Base-by-base conservation (phyloP, 805 yeast genomes). In the Scheffersomyces spartinae region DNA sequence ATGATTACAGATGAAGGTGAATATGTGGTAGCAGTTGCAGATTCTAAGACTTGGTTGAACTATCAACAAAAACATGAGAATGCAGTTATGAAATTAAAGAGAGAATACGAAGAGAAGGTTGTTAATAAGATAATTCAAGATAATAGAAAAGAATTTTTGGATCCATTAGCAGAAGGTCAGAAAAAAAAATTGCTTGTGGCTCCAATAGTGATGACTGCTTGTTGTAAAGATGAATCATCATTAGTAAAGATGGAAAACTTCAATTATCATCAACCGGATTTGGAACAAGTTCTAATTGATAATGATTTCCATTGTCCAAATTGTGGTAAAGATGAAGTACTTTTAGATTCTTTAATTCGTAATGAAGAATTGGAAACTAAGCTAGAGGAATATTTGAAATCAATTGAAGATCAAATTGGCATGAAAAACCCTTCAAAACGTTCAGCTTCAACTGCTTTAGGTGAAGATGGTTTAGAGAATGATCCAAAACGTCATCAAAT, bases 11-110 rank as follows among this genome's bases (percentile, higher is more conserved):
- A 86, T 26, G 91, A 84, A 18, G 99, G 99, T 25, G 82, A 86
- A 42, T 91, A 81, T 47, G 98, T 91, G 4, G 79, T 84, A 25
- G 95, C 94, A n/a, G 74, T 86, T 33, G 97, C 97, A 0, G 98
- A 91, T 54, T 70, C 74, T 21, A 77, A 75, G 42, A 78, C 95
- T 0, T 88, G 98, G 98, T 74, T 75, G 28, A 73, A 68, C 24
- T 86, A 73, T 45, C 95, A 85, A 46, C 74, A 81, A 35, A 77
- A 74, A 36, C 61, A 74, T 39, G 68, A 52, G 42, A 60, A 43
- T 45, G 69, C 61, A 22, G 64, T 49, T 19, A 52, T 50, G 47
- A 65, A 62, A 29, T 60, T 62, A 9, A 61, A 56, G 36, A 72
- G 66, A 28, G 72, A 55, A 34, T 88, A 79, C 29, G 63, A 60